A percentile compares a stretch with the other conserved stretches of the same genome.
These are phyloP conservation scores for Yarrowia alimentaria DNA, from an alignment of 805 yeast species.

Conservation along the genomic window DNA sequence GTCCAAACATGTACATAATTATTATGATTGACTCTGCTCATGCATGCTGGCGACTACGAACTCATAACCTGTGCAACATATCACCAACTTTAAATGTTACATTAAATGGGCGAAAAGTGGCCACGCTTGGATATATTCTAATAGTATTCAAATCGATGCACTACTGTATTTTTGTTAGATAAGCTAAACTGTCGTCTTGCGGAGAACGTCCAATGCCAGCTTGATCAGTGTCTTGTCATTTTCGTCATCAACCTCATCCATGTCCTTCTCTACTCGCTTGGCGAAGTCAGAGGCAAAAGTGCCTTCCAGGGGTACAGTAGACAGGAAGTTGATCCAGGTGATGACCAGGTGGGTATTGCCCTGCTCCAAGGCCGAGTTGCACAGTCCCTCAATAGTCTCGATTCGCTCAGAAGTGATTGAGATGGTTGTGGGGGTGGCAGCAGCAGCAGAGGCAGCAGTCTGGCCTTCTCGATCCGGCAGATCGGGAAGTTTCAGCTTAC, in stretches of 20 bases:
- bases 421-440: constrained; percentile 1
- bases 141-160: too few species aligned
- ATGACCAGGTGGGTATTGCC: constrained; percentile 9
- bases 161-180: too few species aligned
- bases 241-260: constrained; percentile 11
- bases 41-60: background rate
- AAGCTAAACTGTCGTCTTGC: constrained; percentile 1
- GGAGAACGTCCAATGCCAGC: constrained; percentile 9
- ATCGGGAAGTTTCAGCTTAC: constrained; percentile 11
- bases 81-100: too few species aligned
- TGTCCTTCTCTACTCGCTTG: constrained; percentile 10
- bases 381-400: constrained; percentile 6
- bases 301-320: constrained; percentile 13
- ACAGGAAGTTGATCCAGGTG: constrained; percentile 20
- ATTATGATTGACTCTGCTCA: too few species aligned
- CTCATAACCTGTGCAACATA: background rate
- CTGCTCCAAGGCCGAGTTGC: constrained; percentile 1
- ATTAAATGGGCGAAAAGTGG: too few species aligned
- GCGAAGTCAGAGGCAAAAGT: background rate
- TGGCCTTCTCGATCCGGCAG: constrained; percentile 15
- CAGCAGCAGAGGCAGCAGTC: background rate
- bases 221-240: background rate
- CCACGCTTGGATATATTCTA: too few species aligned
- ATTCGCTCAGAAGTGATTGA: background rate
- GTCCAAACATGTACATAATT: constrained; percentile 23